Base-by-base conservation (phyloP, 2,329 filamentous ascomycete genomes). In the Lachnellula hyalina region DNA sequence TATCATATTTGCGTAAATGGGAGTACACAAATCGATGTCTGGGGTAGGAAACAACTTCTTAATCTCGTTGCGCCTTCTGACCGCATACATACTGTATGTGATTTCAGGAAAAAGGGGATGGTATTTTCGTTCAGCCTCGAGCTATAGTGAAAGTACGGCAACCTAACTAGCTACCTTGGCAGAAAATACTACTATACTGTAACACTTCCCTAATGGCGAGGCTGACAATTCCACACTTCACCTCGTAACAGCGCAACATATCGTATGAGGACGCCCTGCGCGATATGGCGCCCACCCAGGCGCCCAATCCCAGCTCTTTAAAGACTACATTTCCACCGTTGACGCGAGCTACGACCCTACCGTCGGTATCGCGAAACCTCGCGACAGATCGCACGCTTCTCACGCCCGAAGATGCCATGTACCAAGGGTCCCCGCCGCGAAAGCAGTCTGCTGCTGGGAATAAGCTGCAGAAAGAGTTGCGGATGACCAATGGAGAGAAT, bases 361-460 rank as follows among this genome's bases (percentile, higher is more conserved):
- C 62, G 8, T 48, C 44, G 47, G 56, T 21, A 47, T 49, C 34
- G 12, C 51, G 47, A 40, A 34, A 50, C 17, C 23, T 50, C 28
- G 58, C 56, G 17, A 59, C 64, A 14, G 82, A 85, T 63, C 84
- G 85, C 32, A 85, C 80, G 49, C 85, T 85, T 59, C 84, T 96
- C 42, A 86, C 89, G 4, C 90, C 90, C 15, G 87, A 93, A 74
- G 90, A 96, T 81, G 90, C 90, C 53, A 89, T 90, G 72, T 80
- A 83, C 65, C 74, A 79, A 14, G 71, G 78, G 15, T 83, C 85
- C 2, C 82, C 86, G 38, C 83, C 84, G 4, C 79, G 83, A 52
- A 70, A 72, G 49, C 73, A 74, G 49, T 71, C 73, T 8, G 63
- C 70, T 3, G 66, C 68, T 4, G 67, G 69, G 15, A 71, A 68